These are phyloP conservation scores for Lactifluus volemus DNA, from an alignment of 768 basidiomycete species.

Conservation along the genomic window DNA sequence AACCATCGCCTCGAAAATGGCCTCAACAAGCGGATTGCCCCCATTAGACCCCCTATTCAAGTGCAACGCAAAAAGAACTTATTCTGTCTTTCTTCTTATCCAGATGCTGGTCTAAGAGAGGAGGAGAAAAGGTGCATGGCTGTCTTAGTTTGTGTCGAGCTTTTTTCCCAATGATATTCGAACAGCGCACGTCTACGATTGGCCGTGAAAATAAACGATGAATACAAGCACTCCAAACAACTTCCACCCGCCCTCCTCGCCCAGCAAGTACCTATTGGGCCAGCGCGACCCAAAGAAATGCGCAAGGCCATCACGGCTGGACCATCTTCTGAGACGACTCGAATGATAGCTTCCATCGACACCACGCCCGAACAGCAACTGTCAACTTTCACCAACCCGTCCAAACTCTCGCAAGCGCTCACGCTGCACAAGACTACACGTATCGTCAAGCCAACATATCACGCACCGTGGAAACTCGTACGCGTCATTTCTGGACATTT, in stretches of 20 bases:
- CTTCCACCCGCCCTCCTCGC: constrained; percentile 73
- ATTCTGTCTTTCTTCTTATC: constrained; percentile 54
- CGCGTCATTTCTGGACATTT: constrained; percentile 97
- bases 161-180: neutral
- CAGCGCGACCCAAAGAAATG: constrained; percentile 57
- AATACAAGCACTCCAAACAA: constrained; percentile 80
- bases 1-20: constrained; percentile 1
- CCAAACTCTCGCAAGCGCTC: constrained; percentile 79
- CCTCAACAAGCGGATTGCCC: constrained; percentile 42
- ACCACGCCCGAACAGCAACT: constrained; percentile 56
- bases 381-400: constrained; percentile 59
- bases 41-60: constrained; percentile 59
- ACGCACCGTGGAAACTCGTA: constrained; percentile 91
- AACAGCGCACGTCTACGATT: constrained; percentile 61
- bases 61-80: constrained; percentile 60
- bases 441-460: constrained; percentile 91
- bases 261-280: constrained; percentile 77
- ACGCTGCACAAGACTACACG: constrained; percentile 89
- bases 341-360: constrained; percentile 69
- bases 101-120: constrained; percentile 50
- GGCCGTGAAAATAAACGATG: constrained; percentile 79
- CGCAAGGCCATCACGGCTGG: constrained; percentile 68
- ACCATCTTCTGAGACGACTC: constrained; percentile 41
- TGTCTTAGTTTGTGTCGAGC: neutral
- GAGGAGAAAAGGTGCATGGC: constrained; percentile 59